Evolutionary conservation across 345 rosid species (phyloP).

Genomic region (Viola odorata): DNA sequence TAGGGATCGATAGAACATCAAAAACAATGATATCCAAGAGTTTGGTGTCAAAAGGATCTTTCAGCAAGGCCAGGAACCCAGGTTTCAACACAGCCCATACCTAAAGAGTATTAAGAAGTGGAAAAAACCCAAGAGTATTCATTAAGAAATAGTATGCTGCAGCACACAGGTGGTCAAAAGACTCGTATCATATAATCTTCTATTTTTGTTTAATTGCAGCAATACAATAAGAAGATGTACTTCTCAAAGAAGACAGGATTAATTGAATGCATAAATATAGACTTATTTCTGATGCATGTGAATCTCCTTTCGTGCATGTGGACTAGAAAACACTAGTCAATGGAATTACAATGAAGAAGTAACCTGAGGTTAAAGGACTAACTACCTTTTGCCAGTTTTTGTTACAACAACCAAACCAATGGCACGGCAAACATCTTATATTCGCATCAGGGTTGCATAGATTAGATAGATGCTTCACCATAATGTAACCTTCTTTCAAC

Average conservation of each 20-base stretch:
- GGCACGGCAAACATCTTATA: conserved; percentile 39
- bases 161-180: no score
- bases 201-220: no score
- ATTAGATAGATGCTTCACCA: conserved; percentile 58
- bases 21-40: conserved; percentile 77
- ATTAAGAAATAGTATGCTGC: no score
- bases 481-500: conserved; percentile 82
- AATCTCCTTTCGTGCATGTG: no score
- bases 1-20: conserved; percentile 38
- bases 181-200: no score
- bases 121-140: no score
- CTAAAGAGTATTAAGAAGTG: conserved; percentile 27
- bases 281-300: no score
- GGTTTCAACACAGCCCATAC: conserved; percentile 96
- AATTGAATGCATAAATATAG: no score
- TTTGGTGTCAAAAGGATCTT: conserved; percentile 62
- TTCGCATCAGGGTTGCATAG: conserved; percentile 23
- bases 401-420: conserved; percentile 47
- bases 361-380: neutral
- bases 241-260: no score
- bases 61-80: conserved; percentile 84
- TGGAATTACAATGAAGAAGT: no score
- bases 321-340: no score
- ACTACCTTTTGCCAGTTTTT: conserved; percentile 69
- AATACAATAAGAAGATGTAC: no score